Conservation (phyloP, 371 early-diverging fungal genomes). For the Mucor saturninus region DNA sequence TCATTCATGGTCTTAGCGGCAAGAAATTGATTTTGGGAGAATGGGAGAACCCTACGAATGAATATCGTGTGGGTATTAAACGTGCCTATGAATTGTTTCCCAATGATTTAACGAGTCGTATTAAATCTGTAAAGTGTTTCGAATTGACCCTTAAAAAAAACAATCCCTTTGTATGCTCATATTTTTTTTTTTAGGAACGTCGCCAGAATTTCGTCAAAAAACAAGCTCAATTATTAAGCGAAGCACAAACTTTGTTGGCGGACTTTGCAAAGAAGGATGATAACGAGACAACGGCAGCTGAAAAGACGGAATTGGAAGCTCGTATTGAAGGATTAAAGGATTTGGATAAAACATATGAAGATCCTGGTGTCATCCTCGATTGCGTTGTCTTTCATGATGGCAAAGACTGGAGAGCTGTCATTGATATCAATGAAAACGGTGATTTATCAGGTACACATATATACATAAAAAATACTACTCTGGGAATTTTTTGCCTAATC, state of each 20-base stretch:
- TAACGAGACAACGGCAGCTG: slow-evolving; percentile 22
- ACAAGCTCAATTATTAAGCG: slow-evolving; percentile 68
- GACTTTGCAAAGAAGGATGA: slow-evolving; percentile 47
- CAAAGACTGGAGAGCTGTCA: slow-evolving; percentile 81
- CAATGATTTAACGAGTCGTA: slow-evolving; percentile 53
- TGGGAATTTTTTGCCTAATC: slow-evolving; percentile 19
- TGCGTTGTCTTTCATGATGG: slow-evolving; percentile 91
- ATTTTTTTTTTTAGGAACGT: slow-evolving; percentile 59
- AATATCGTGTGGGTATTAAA: slow-evolving; percentile 87
- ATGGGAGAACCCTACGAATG: slow-evolving; percentile 81
- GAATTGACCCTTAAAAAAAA: not conserved
- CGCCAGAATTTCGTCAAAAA: slow-evolving; percentile 64
- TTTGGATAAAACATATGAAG: slow-evolving; percentile 67
- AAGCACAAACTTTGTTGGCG: slow-evolving; percentile 63
- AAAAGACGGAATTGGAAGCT: slow-evolving; percentile 70
- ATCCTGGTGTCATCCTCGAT: slow-evolving; percentile 83
- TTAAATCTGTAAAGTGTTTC: slow-evolving; percentile 54
- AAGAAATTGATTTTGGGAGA: slow-evolving; percentile 72
- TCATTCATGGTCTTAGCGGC: slow-evolving; percentile 76
- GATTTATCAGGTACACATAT: slow-evolving; percentile 68
- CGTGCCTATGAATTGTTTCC: slow-evolving; percentile 82
- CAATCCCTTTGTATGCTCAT: not conserved
- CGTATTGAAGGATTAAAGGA: slow-evolving; percentile 72
- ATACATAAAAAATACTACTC: not conserved
- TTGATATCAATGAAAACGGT: slow-evolving; percentile 81